These are phyloP conservation scores for Cornus controversa DNA, from an alignment of 148 eudicot species.

Conservation along the genomic window DNA sequence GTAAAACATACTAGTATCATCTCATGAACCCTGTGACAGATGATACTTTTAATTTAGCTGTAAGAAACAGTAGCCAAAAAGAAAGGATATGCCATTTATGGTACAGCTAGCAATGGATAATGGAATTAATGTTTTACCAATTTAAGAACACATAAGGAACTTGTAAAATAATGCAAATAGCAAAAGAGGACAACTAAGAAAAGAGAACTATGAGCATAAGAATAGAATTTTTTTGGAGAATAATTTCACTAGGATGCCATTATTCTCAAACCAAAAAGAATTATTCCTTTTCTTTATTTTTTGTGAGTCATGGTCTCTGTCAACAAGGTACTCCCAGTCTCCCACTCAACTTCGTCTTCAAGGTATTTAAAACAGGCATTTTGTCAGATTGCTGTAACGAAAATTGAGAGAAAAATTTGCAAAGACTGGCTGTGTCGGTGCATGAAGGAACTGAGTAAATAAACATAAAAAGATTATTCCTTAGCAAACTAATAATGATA, in stretches of 20 bases:
- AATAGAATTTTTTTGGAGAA: not conserved
- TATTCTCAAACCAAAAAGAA: not conserved
- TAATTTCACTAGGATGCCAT: not conserved
- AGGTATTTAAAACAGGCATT: not conserved
- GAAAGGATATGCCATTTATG: not conserved
- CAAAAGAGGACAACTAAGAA: not conserved
- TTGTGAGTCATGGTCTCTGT: not conserved
- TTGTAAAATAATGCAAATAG: constrained; percentile 5
- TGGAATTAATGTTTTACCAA: not conserved
- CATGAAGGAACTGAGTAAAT: not conserved
- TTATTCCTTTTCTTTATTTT: not conserved
- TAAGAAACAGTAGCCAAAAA: not conserved
- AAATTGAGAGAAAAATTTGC: not conserved
- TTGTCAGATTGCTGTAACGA: not conserved
- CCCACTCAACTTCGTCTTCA: not conserved
- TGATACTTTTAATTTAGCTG: not conserved
- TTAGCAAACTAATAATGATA: not conserved
- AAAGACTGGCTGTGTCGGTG: not conserved
- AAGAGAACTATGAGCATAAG: not conserved
- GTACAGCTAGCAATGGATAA: not conserved
- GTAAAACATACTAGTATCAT: not conserved
- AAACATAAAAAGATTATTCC: not conserved
- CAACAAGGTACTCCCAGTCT: not conserved
- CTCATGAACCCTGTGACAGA: not conserved
- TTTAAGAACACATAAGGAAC: not conserved